Evolutionary conservation across 306 rosid species (phyloP).

Genomic region (Fagus crenata): DNA sequence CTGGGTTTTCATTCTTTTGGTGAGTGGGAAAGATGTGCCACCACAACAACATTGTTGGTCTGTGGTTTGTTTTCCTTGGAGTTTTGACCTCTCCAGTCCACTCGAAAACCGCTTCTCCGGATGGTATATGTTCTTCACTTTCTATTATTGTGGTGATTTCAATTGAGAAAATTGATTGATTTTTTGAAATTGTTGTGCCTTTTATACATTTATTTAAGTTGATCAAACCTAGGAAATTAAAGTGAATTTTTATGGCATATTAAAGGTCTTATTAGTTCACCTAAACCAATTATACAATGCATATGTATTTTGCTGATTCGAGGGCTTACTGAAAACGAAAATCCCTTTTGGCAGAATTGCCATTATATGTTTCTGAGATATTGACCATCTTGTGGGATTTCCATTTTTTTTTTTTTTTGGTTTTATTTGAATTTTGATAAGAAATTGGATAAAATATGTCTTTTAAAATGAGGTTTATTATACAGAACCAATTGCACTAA

Average conservation of each 20-base stretch:
- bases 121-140: slow-evolving; percentile 33
- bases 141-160: background rate
- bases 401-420: too few relatives aligned
- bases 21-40: slow-evolving; percentile 33
- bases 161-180: background rate
- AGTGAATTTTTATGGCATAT: background rate
- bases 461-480: too few relatives aligned
- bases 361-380: too few relatives aligned
- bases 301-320: background rate
- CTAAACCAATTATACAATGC: too few relatives aligned
- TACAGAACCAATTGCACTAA: background rate
- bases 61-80: slow-evolving; percentile 56
- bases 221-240: background rate
- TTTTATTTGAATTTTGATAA: too few relatives aligned
- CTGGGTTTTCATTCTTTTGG: slow-evolving; percentile 5
- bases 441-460: too few relatives aligned
- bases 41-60: slow-evolving; percentile 51
- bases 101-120: slow-evolving; percentile 38
- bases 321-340: background rate
- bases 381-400: background rate
- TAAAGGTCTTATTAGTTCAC: too few relatives aligned
- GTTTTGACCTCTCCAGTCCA: slow-evolving; percentile 34
- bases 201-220: background rate
- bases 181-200: background rate
- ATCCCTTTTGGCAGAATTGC: background rate